Evolutionary conservation across 2,329 filamentous ascomycete species (phyloP).

Genomic region (Pleochaeta shiraiana): DNA sequence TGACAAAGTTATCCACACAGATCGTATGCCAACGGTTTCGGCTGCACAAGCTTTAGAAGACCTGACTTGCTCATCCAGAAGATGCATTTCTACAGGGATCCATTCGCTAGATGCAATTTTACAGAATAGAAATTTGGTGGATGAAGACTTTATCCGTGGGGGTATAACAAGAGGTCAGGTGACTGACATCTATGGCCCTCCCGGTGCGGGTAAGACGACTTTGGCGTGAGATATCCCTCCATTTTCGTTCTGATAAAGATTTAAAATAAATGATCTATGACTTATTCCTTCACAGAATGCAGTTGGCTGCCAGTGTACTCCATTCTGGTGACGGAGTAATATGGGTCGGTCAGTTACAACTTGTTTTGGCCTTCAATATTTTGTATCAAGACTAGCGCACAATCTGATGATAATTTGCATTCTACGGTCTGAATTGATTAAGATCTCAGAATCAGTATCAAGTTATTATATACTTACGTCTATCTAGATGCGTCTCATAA

Average conservation of each 20-base stretch:
- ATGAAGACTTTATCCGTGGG: constrained; percentile 17
- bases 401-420: too few species aligned
- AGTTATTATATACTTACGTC: too few species aligned
- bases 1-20: constrained; percentile 25
- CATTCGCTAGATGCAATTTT: constrained; percentile 29
- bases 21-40: constrained; percentile 56
- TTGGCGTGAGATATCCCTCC: constrained; percentile 27
- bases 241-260: not conserved
- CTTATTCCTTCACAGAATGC: constrained; percentile 31
- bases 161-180: constrained; percentile 58
- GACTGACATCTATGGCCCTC: constrained; percentile 73
- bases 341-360: constrained; percentile 48
- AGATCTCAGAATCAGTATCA: too few species aligned
- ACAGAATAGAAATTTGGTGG: constrained; percentile 14
- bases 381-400: too few species aligned
- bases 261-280: not conserved
- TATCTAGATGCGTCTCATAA: constrained; percentile 17
- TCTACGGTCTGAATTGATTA: too few species aligned
- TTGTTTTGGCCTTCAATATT: not conserved
- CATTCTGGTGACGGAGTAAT: constrained; percentile 39
- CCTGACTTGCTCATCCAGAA: constrained; percentile 28
- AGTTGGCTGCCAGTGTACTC: constrained; percentile 43
- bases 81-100: constrained; percentile 34
- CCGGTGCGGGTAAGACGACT: constrained; percentile 66
- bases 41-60: constrained; percentile 49